These are phyloP conservation scores for Davidsoniella neocaledoniae DNA, from an alignment of 2,329 filamentous ascomycete species.

Conservation along the genomic window DNA sequence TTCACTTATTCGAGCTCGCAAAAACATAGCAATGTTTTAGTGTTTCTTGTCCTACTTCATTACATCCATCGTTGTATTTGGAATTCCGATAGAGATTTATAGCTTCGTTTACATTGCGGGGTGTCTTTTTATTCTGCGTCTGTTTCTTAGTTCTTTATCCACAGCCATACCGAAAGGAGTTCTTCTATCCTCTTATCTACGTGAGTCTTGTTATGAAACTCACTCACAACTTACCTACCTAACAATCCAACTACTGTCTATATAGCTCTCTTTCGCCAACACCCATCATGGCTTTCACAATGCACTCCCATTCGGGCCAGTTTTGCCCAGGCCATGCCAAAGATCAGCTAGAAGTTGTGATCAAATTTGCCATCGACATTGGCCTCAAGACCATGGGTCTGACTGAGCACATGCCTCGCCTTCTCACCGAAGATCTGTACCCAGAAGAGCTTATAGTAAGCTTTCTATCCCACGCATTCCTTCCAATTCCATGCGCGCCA, in stretches of 20 bases:
- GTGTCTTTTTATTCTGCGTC: background rate
- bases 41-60: too few species aligned
- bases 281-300: constrained; percentile 75
- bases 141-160: background rate
- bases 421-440: constrained; percentile 59
- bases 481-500: background rate
- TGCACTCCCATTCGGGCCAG: constrained; percentile 95
- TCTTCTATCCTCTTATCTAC: background rate
- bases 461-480: background rate
- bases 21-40: too few species aligned
- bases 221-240: background rate
- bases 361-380: constrained; percentile 59
- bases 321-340: constrained; percentile 87
- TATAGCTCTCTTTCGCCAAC: background rate
- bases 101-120: background rate
- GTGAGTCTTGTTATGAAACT: background rate
- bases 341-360: constrained; percentile 66
- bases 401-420: constrained; percentile 89
- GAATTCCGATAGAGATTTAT: background rate
- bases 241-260: background rate
- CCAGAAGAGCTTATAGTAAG: constrained; percentile 50
- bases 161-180: background rate
- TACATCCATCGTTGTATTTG: background rate
- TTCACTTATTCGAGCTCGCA: too few species aligned
- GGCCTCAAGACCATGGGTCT: constrained; percentile 73